These are phyloP conservation scores for Cryptococcus deneoformans DNA, from an alignment of 1,284 basidiomycete genomes.

Conservation along the genomic window DNA sequence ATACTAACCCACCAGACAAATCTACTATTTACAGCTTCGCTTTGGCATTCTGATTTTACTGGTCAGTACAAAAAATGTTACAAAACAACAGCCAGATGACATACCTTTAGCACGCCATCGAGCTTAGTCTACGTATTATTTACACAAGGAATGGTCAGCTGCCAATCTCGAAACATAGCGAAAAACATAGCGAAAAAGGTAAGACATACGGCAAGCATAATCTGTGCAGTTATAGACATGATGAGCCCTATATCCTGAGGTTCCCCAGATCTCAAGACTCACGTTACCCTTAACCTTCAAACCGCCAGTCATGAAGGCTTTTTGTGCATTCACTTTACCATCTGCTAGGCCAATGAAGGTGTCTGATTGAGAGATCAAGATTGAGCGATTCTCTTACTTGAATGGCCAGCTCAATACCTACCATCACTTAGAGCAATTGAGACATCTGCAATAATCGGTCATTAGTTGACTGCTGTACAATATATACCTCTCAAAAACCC, in stretches of 20 bases:
- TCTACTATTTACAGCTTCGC: slow-evolving; percentile 31
- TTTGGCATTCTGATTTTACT: slow-evolving; percentile 27
- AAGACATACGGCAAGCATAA: slow-evolving; percentile 38
- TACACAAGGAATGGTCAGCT: too few species aligned
- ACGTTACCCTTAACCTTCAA: slow-evolving; percentile 55
- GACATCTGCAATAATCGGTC: slow-evolving; percentile 55
- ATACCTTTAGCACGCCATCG: slow-evolving; percentile 71
- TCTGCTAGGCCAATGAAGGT: slow-evolving; percentile 46
- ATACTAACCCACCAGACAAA: too few species aligned
- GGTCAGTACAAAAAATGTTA: slow-evolving; percentile 4
- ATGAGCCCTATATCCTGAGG: neutral
- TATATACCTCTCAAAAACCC: slow-evolving; percentile 10
- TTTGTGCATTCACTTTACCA: slow-evolving; percentile 68
- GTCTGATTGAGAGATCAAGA: slow-evolving; percentile 16
- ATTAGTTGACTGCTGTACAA: neutral
- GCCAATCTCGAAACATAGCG: too few species aligned
- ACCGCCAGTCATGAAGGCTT: slow-evolving; percentile 91
- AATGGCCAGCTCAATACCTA: slow-evolving; percentile 3
- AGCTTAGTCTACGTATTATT: slow-evolving; percentile 65
- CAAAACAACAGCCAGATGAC: slow-evolving; percentile 15
- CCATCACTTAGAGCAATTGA: slow-evolving; percentile 45
- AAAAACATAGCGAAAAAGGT: too few species aligned
- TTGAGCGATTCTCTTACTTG: neutral
- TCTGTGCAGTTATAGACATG: slow-evolving; percentile 8
- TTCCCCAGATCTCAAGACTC: slow-evolving; percentile 7